phyloP scores from a whole-genome alignment of 2,329 filamentous ascomycete genomes.

The Hymenoscyphus infarciens region DNA sequence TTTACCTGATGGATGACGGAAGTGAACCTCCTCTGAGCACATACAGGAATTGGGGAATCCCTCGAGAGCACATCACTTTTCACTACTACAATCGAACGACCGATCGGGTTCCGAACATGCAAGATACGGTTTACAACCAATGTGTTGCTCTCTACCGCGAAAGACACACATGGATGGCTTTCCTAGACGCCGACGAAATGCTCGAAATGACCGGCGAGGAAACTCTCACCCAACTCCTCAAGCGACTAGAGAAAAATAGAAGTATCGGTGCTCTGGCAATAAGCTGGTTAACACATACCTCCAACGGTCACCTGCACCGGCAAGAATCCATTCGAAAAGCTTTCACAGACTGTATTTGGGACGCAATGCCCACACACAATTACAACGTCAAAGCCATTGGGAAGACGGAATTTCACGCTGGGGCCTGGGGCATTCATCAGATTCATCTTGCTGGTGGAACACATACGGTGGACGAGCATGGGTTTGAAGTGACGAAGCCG shows the following conservation, averaged over 20 bases:
- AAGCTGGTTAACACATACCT: constrained; percentile 36
- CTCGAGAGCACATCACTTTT: constrained; percentile 25
- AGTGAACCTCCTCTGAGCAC: constrained; percentile 26
- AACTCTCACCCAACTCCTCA: constrained; percentile 30
- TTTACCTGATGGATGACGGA: constrained; percentile 33
- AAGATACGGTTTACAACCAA: constrained; percentile 23
- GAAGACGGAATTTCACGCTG: constrained; percentile 27
- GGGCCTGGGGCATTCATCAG: constrained; percentile 27
- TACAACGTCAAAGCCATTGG: constrained; percentile 36
- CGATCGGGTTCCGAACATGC: constrained; percentile 15
- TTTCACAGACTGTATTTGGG: constrained; percentile 34
- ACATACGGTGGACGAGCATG: constrained; percentile 31
- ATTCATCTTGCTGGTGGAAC: constrained; percentile 24
- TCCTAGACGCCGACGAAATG: constrained; percentile 35
- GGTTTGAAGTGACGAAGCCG: constrained; percentile 22
- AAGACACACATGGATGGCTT: constrained; percentile 36
- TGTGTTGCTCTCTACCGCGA: constrained; percentile 27
- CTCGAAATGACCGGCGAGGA: constrained; percentile 24
- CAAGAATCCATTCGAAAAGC: constrained; percentile 27
- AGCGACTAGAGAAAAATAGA: constrained; percentile 26
- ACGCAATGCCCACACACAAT: constrained; percentile 26
- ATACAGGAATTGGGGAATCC: constrained; percentile 25
- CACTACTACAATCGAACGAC: constrained; percentile 21
- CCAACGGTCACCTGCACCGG: constrained; percentile 28
- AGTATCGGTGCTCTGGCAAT: constrained; percentile 34